Conservation (phyloP, 225 moss, liverwort and hornwort genomes). For the Pseudoscleropodium purum region DNA sequence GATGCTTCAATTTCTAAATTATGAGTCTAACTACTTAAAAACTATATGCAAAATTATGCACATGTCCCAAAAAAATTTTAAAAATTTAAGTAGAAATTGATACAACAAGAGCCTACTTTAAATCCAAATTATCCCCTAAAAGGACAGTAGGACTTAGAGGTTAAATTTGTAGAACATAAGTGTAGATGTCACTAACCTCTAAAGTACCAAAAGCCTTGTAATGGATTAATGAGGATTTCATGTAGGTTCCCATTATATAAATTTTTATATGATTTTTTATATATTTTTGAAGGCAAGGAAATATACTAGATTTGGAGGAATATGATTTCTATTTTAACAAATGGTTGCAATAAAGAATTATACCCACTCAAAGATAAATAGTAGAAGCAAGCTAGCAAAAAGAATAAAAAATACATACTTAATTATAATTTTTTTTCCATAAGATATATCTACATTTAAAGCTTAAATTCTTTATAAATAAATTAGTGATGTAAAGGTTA, state of each 20-base stretch:
- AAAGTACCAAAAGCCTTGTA: background rate
- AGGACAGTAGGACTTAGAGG: background rate
- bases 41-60: background rate
- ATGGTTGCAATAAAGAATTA: background rate
- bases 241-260: background rate
- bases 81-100: fast-evolving
- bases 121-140: background rate
- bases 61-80: background rate
- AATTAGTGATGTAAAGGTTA: background rate
- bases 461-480: background rate
- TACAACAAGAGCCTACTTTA: background rate
- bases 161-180: background rate
- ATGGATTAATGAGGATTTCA: background rate
- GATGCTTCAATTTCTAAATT: background rate
- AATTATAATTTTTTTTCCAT: background rate
- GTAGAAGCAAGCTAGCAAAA: background rate
- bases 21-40: background rate
- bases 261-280: background rate
- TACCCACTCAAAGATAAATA: background rate
- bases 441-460: background rate
- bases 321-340: background rate
- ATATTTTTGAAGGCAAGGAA: background rate
- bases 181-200: background rate
- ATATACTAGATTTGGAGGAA: background rate
- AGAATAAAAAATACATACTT: background rate